Conservation (phyloP, 2,329 filamentous ascomycete species). For the Sphaerulina musiva region DNA sequence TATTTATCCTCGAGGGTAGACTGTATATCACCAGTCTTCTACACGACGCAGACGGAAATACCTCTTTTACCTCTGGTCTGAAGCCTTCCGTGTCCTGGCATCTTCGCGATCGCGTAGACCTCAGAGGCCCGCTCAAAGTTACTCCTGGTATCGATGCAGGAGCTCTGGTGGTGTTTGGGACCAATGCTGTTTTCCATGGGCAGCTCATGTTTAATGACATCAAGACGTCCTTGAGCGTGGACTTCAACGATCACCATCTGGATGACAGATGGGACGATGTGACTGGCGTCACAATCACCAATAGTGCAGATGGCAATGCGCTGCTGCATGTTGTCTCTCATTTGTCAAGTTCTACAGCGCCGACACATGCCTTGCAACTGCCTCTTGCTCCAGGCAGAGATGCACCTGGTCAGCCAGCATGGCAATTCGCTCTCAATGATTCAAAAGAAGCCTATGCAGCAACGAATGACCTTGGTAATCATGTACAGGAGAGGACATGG, state of each 20-base stretch:
- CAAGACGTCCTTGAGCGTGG: neutral
- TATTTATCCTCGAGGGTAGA: slow-evolving; percentile 15
- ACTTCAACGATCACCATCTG: slow-evolving; percentile 29
- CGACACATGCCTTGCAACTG: slow-evolving; percentile 31
- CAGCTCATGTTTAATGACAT: slow-evolving; percentile 19
- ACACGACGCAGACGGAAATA: neutral
- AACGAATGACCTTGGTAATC: slow-evolving; percentile 45
- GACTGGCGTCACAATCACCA: slow-evolving; percentile 33
- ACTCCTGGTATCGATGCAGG: slow-evolving; percentile 7
- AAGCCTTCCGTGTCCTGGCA: neutral
- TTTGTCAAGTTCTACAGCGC: slow-evolving; percentile 34
- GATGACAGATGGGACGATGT: slow-evolving; percentile 40
- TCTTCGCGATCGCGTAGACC: slow-evolving; percentile 6
- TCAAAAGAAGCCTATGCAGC: slow-evolving; percentile 42
- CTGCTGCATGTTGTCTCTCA: slow-evolving; percentile 36
- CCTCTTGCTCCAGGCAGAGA: slow-evolving; percentile 16
- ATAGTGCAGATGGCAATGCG: slow-evolving; percentile 10
- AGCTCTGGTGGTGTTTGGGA: slow-evolving; percentile 32
- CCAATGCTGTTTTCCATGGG: slow-evolving; percentile 23
- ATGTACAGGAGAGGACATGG: slow-evolving; percentile 48
- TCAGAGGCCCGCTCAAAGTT: slow-evolving; percentile 22
- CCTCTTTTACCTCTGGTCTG: neutral
- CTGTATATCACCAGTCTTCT: slow-evolving; percentile 8
- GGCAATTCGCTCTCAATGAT: slow-evolving; percentile 38
- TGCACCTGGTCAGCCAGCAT: slow-evolving; percentile 28